A percentile compares a stretch with the other conserved stretches of the same genome.
phyloP scores from a whole-genome alignment of 2,329 filamentous ascomycete species.

The Rhytidhysteron rufulum region DNA sequence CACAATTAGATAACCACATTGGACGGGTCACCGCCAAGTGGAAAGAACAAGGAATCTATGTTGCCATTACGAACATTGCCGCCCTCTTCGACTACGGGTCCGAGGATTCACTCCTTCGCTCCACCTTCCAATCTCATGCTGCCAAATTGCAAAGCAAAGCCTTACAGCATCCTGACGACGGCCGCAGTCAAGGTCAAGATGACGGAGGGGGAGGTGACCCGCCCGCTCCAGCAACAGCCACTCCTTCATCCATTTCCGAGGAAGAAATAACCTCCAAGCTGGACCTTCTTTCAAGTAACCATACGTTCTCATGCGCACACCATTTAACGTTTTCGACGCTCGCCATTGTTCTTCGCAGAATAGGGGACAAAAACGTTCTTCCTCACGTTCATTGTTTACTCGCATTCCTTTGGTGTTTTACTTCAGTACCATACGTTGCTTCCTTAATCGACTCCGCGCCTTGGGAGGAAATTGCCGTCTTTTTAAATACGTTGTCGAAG shows the following conservation, averaged over 20 bases:
- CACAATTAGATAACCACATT: constrained; percentile 56
- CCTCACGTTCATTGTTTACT: constrained; percentile 62
- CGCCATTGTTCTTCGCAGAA: constrained; percentile 47
- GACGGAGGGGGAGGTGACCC: too few species aligned
- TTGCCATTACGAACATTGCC: constrained; percentile 56
- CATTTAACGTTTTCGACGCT: constrained; percentile 45
- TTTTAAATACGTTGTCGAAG: constrained; percentile 51
- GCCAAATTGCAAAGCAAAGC: not conserved
- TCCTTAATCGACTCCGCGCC: constrained; percentile 40
- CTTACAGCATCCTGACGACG: not conserved
- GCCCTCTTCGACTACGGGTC: constrained; percentile 53
- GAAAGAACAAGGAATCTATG: constrained; percentile 55
- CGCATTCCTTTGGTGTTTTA: constrained; percentile 53
- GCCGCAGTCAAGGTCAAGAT: constrained; percentile 8
- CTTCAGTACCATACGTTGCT: constrained; percentile 27
- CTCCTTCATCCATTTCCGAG: constrained; percentile 10
- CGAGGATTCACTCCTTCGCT: constrained; percentile 38
- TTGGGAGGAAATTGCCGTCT: constrained; percentile 51
- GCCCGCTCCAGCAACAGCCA: constrained; percentile 1
- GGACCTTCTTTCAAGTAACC: constrained; percentile 10
- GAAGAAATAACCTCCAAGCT: constrained; percentile 15
- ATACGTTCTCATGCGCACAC: constrained; percentile 31
- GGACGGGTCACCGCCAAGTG: constrained; percentile 48
- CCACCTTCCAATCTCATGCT: constrained; percentile 15
- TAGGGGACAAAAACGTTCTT: constrained; percentile 57